Evolutionary conservation across 495 filamentous ascomycete species (phyloP).

Genomic region (Cryomyces minteri): DNA sequence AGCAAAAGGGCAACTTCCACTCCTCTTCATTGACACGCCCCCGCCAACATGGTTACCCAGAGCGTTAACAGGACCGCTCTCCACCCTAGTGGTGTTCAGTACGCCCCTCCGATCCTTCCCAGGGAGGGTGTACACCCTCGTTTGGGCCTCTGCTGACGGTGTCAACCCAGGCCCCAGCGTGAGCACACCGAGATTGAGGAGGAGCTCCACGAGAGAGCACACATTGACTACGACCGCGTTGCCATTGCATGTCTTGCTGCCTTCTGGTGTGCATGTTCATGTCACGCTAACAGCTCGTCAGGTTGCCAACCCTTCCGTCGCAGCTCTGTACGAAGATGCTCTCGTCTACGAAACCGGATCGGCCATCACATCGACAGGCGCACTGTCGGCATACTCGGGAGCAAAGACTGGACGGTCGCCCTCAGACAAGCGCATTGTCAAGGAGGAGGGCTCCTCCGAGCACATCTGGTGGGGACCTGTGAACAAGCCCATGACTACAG

Average conservation of each 20-base stretch:
- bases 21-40: slow-evolving; percentile 38
- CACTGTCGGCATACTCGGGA: slow-evolving; percentile 91
- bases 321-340: slow-evolving; percentile 96
- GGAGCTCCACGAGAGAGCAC: slow-evolving; percentile 91
- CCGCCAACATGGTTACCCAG: slow-evolving; percentile 48
- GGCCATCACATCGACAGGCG: slow-evolving; percentile 88
- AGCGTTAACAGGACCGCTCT: slow-evolving; percentile 78
- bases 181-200: slow-evolving; percentile 95
- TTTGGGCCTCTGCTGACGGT: not conserved
- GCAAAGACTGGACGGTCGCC: slow-evolving; percentile 96
- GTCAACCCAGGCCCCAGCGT: slow-evolving; percentile 41
- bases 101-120: slow-evolving; percentile 20
- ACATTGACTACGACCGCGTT: slow-evolving; percentile 98
- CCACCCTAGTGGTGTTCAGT: slow-evolving; percentile 86
- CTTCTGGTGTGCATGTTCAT: not conserved
- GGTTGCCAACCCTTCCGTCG: slow-evolving; percentile 81
- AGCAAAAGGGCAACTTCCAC: slow-evolving; percentile 45
- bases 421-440: slow-evolving; percentile 89
- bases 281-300: slow-evolving; percentile 19
- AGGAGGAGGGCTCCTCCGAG: slow-evolving; percentile 74
- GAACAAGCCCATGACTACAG: slow-evolving; percentile 96
- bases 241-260: slow-evolving; percentile 56
- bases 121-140: not conserved
- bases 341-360: slow-evolving; percentile 96
- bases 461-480: slow-evolving; percentile 97